Evolutionary conservation across 1,139 yeast genomes (phyloP), one percentile per base, ranked within the genome.

Genomic region (Scheffersomyces illinoinensis): DNA sequence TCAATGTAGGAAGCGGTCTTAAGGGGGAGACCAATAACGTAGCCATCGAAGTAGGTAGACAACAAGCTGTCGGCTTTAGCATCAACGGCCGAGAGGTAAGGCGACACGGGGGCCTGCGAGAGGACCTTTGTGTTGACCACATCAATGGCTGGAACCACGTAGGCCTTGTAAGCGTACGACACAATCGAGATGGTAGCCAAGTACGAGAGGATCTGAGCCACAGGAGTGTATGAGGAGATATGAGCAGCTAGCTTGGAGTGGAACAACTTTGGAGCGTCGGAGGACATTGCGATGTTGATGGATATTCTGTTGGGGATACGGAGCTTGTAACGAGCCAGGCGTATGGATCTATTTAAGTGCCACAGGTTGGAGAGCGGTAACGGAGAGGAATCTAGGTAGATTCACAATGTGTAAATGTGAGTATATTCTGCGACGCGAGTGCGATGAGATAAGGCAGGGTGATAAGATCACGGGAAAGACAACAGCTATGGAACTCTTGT

Each of bases 241-340:
- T 80, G 84, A 52, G 68, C 62, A 50, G 76, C 56, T n/a, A 81
- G 64, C 64, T 75, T 72, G 55, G 83, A 79, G 55, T 72, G 64
- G 66, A 75, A 75, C 33, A 65, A 59, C 62, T 65, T 67, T 17
- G 66, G 43, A 33, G 43, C 14, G 14, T 33, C 43, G 43, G 43
- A 33, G 58, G 61, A 56, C 62, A 55, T 59, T 20, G 14, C 59
- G 54, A 33, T 6, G 5, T 33, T 12, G 17, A 33, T 33, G 43
- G 43, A 33, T 33, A 14, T 33, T 10, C 43, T 33, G 43, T 33
- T 33, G 43, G 43, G 10, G 7, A 33, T 33, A 12, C 17, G 43
- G 43, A 33, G 17, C 43, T 7, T 24, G 33, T 24, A 24, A 14
- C 14, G 43, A 33, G 43, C 43, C 1, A 5, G 43, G 6, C 33